Conservation (phyloP, 2,329 filamentous ascomycete species). For the Beauveria australis region DNA sequence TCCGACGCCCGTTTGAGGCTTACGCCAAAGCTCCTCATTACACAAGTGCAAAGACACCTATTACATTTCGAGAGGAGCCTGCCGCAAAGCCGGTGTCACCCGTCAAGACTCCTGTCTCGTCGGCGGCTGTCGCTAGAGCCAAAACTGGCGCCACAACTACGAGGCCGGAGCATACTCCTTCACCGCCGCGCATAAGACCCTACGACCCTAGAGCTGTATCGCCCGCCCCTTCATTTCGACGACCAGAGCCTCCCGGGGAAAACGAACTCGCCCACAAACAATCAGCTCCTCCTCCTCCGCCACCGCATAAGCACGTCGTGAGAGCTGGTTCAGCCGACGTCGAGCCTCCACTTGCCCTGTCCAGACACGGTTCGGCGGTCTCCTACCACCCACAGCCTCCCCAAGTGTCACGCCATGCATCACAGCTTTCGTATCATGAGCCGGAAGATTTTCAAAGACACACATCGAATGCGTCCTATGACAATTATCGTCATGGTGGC, state of each 20-base stretch:
- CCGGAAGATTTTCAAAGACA: slow-evolving; percentile 25
- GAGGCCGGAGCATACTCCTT: slow-evolving; percentile 11
- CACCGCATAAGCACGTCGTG: slow-evolving; percentile 16
- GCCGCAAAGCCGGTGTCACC: not conserved
- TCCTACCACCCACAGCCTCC: slow-evolving; percentile 23
- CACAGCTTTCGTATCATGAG: slow-evolving; percentile 4
- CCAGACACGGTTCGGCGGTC: slow-evolving; percentile 27
- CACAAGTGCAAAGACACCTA: slow-evolving; percentile 53
- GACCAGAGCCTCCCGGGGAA: slow-evolving; percentile 26
- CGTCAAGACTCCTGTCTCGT: not conserved
- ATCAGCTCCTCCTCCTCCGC: slow-evolving; percentile 29
- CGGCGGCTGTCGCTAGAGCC: not conserved
- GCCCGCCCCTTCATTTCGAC: slow-evolving; percentile 19
- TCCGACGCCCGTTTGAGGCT: slow-evolving; percentile 59
- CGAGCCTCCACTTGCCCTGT: slow-evolving; percentile 18
- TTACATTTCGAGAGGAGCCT: slow-evolving; percentile 42
- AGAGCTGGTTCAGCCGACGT: slow-evolving; percentile 19
- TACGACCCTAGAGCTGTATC: slow-evolving; percentile 25
- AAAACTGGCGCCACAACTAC: not conserved
- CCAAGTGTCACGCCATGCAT: slow-evolving; percentile 7
- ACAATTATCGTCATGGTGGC: slow-evolving; percentile 23
- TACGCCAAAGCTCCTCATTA: slow-evolving; percentile 60
- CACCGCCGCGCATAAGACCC: slow-evolving; percentile 17
- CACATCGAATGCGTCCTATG: slow-evolving; percentile 32
- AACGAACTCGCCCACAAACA: slow-evolving; percentile 21